Evolutionary conservation across 1,284 basidiomycete species (phyloP), one percentile per base, ranked within the genome.

Genomic region (Clitocybe nebularis): DNA sequence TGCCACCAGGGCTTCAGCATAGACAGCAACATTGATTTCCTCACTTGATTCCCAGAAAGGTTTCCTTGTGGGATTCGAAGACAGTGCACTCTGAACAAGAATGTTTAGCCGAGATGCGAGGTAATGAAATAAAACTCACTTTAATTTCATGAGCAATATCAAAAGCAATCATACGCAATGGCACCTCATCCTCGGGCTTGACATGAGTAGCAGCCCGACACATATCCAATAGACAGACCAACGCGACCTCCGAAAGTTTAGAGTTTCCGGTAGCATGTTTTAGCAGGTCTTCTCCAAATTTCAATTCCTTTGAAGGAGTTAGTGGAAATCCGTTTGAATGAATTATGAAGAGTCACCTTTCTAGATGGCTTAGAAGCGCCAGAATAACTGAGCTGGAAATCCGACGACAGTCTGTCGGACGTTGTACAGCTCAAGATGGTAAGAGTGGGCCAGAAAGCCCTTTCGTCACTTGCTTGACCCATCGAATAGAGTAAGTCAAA

Each of bases 141-240:
- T 83, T 88, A 43, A 93, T 71, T 47, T 92, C 89, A 51, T 84
- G 81, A 2, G 84, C 85, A 9, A 89, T 64, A 55, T 93, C 90
- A 11, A 67, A 69, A 0, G 86, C 85, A 17, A 92, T 67, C 7
- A 77, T 61, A 17, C 81, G 75, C 19, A 93, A 59, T n/a, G 87
- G 76, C 5, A 86, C 61, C 7, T 92, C 89, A 4, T 75, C 79
- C 2, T 75, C 71, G 0, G 79, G 74, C 6, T 74, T 74, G 22
- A 89, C 71, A 41, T 79, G 75, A 32, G 81, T 82, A 2, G 90
- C 91, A 1, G 86, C 89, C 45, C 84, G 78, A 60, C 89, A 88
- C 23, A 93, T 67, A 56, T 96, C 93, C 20, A 93, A 73, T 39
- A 80, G 79, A 60, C 89, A 93, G 1, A 86, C 75, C 42, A 90